Evolutionary conservation across 1,139 yeast genomes (phyloP), one percentile per base, ranked within the genome.

Genomic region (Pneumocystis jirovecii): DNA sequence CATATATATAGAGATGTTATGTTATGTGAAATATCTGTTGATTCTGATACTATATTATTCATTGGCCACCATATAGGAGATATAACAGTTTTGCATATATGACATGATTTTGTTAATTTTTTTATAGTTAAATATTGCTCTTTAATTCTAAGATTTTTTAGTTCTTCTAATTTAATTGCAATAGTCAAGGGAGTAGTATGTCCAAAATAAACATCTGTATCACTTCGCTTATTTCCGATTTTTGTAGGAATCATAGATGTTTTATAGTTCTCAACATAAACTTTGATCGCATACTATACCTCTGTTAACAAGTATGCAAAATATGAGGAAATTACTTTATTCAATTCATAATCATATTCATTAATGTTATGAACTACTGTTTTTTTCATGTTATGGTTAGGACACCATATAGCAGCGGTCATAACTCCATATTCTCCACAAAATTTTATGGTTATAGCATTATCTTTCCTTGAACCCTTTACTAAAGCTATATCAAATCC

Each of bases 351-450:
- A 8, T 60, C 61, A 25, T 34, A 63, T 31, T 63, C 57, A 35
- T 65, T 61, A 39, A 66, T 40, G 25, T 64, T 60, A 56, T 65
- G 62, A 1, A 69, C 50, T 6, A 64, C 61, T 21, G 62, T 60
- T 61, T 67, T 64, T 57, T 64, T 44, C 35, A 66, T 61, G 39
- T 70, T 69, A 64, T 71, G 72, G 12, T 61, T 63, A 4, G 70
- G 68, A 63, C 80, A 78, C 62, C 76, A 65, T 19, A 77, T 67
- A 7, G 72, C 72, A 1, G 80, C 73, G 5, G 66, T 65, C 68
- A 76, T 70, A 17, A 64, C 62, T 0, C 75, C 76, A 1, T 68
- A 71, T 68, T 77, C 79, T 12, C 80, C 83, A 1, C 74, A 69
- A 1, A 78, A 71, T 61, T 78, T 71, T 60, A 79, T 72, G 0